Evolutionary conservation across 768 basidiomycete genomes (phyloP).

Genomic region (Lactarius akahatsu): DNA sequence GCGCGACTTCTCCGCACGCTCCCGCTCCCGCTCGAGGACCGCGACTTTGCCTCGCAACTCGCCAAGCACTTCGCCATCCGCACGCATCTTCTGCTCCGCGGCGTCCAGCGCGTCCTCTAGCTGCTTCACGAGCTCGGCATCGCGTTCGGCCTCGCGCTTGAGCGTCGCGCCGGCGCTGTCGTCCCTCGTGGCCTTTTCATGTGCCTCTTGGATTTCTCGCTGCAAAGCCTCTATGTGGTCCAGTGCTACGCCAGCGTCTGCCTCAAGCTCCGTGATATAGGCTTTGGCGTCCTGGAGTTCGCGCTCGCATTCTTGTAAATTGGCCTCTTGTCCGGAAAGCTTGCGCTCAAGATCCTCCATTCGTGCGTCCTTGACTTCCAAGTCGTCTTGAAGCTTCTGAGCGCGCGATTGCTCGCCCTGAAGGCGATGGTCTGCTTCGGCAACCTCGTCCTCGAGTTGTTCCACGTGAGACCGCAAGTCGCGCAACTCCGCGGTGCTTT

Average conservation of each 20-base stretch:
- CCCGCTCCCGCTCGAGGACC: slow-evolving; percentile 58
- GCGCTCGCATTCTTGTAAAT: slow-evolving; percentile 30
- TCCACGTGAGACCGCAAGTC: slow-evolving; percentile 57
- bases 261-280: slow-evolving; percentile 60
- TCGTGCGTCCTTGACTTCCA: slow-evolving; percentile 37
- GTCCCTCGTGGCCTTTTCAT: slow-evolving; percentile 46
- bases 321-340: slow-evolving; percentile 27
- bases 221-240: slow-evolving; percentile 59
- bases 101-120: slow-evolving; percentile 77
- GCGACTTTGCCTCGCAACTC: slow-evolving; percentile 51
- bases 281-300: slow-evolving; percentile 45
- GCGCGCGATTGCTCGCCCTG: slow-evolving; percentile 50
- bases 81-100: slow-evolving; percentile 66
- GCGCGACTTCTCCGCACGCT: slow-evolving; percentile 38
- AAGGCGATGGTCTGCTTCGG: slow-evolving; percentile 49
- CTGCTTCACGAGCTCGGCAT: slow-evolving; percentile 58
- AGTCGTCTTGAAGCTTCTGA: slow-evolving; percentile 41
- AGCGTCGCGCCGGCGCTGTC: slow-evolving; percentile 35
- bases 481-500: slow-evolving; percentile 57
- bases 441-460: slow-evolving; percentile 62
- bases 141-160: slow-evolving; percentile 47
- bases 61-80: slow-evolving; percentile 55
- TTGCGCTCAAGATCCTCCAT: slow-evolving; percentile 31
- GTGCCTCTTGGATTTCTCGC: slow-evolving; percentile 47
- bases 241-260: slow-evolving; percentile 51